These are phyloP conservation scores for Myotisia sp. DNA, from an alignment of 2,329 filamentous ascomycete species.

Conservation along the genomic window DNA sequence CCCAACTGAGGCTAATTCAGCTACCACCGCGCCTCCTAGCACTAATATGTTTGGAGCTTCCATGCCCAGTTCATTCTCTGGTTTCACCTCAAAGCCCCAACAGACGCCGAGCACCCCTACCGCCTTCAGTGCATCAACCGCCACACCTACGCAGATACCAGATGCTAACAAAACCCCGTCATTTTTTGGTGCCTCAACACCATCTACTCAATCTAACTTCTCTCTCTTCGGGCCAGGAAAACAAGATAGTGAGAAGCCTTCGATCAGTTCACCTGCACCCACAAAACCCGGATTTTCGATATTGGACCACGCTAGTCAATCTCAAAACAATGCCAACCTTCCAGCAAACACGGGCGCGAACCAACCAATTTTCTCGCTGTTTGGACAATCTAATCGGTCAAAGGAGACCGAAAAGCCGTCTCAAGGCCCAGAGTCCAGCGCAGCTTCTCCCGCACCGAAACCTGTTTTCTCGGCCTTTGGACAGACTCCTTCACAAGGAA, in stretches of 20 bases:
- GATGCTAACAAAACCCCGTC: background rate
- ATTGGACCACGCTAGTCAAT: no score
- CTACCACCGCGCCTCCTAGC: conserved; percentile 1
- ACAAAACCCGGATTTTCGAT: no score
- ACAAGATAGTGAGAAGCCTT: no score
- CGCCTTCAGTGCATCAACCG: background rate
- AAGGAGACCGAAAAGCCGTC: conserved; percentile 1
- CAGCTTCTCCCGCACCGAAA: background rate
- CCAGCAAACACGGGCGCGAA: no score
- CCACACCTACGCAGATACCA: no score
- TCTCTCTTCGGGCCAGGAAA: conserved; percentile 3
- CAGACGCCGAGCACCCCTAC: background rate
- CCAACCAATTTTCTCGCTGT: no score
- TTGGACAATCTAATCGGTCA: no score
- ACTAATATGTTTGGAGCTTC: background rate
- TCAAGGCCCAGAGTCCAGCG: background rate
- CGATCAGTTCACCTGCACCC: no score
- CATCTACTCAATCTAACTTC: conserved; percentile 1
- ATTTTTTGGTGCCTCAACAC: background rate
- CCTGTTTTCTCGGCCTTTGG: no score
- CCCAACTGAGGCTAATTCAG: conserved; percentile 4
- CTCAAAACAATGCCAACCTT: no score
- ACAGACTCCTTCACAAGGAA: conserved; percentile 3
- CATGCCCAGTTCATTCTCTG: conserved; percentile 4
- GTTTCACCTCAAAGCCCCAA: conserved; percentile 2